Base-by-base conservation (phyloP, 2,329 filamentous ascomycete species). In the Plenodomus tracheiphilus region DNA sequence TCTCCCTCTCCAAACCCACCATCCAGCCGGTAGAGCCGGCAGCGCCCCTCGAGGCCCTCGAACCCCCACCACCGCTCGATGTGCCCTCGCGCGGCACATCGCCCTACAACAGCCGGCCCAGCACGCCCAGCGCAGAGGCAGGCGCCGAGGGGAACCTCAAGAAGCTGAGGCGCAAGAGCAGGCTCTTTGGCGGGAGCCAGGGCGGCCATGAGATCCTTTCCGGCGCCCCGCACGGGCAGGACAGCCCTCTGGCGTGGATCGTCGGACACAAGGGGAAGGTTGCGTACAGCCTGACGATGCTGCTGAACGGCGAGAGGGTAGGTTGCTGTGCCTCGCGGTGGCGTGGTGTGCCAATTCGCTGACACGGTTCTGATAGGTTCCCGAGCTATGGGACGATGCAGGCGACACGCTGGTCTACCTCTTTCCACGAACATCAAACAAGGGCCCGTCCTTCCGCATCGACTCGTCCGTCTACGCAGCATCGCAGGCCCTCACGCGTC, bases 351-450 rank as follows among this genome's bases (percentile, higher is more conserved):
- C 9, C 36, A 28, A 34, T 37, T 19, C 43, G 49, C 59, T 61
- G 46, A 60, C 45, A 38, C 28, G 28, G 8, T 25, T 11, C 22
- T 19, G 18, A 57, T 53, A 82, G 79, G 74, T 84, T 15, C 64
- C 74, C 5, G 84, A 86, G 59, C 66, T 86, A 8, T 87, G 84
- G 84, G 81, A 85, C 56, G 80, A 84, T 3, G 66, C 77, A 39
- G 84, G 81, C n/a, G 82, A 86, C 64, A 85, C 83, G 13, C 77
- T 79, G 51, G 76, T 87, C n/a, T 83, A 86, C 59, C 74, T 86
- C 13, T 85, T 83, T 59, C 82, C 84, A 1, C 75, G 79, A 36
- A 79, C 74, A 15, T 80, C 81, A 17, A 78, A 77, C 44, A 79
- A 78, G 61, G 77, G 81, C 4, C 75, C 84, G 8, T 85, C 83